phyloP scores from a whole-genome alignment of 1,139 yeast genomes.

The Candida buenavistaensis region DNA sequence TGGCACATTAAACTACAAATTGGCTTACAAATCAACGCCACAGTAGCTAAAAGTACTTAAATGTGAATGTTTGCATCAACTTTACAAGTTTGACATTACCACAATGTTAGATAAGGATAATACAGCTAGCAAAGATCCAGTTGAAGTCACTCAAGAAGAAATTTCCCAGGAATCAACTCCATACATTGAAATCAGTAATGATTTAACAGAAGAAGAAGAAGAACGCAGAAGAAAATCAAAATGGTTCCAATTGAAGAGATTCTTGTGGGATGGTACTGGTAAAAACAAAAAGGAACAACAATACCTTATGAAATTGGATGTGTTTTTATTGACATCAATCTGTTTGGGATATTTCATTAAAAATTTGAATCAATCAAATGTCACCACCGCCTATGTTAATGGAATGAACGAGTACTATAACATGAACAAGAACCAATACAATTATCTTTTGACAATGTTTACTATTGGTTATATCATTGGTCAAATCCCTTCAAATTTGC shows the following conservation, averaged over 20 bases:
- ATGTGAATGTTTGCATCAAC: too few species aligned
- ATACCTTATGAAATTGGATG: slow-evolving; percentile 44
- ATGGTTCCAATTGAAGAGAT: slow-evolving; percentile 28
- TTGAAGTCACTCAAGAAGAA: background rate
- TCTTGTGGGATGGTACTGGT: slow-evolving; percentile 52
- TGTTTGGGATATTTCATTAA: slow-evolving; percentile 42
- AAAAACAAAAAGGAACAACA: slow-evolving; percentile 45
- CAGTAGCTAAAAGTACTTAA: too few species aligned
- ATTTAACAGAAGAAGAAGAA: slow-evolving; percentile 32
- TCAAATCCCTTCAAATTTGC: slow-evolving; percentile 57
- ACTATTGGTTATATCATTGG: slow-evolving; percentile 62
- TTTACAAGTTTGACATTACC: too few species aligned
- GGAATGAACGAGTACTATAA: slow-evolving; percentile 59
- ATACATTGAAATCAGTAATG: slow-evolving; percentile 30
- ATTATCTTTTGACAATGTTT: slow-evolving; percentile 52
- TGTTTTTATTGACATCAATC: slow-evolving; percentile 43
- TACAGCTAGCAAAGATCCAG: too few species aligned
- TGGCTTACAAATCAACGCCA: too few species aligned
- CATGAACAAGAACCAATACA: slow-evolving; percentile 55
- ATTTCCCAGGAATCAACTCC: slow-evolving; percentile 1
- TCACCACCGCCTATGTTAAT: slow-evolving; percentile 57
- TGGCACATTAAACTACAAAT: too few species aligned
- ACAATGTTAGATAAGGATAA: too few species aligned
- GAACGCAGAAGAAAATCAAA: slow-evolving; percentile 22
- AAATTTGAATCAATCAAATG: slow-evolving; percentile 45